Evolutionary conservation across 495 filamentous ascomycete species (phyloP), one percentile per base, ranked within the genome.

Genomic region (Penicillium diatomitis): DNA sequence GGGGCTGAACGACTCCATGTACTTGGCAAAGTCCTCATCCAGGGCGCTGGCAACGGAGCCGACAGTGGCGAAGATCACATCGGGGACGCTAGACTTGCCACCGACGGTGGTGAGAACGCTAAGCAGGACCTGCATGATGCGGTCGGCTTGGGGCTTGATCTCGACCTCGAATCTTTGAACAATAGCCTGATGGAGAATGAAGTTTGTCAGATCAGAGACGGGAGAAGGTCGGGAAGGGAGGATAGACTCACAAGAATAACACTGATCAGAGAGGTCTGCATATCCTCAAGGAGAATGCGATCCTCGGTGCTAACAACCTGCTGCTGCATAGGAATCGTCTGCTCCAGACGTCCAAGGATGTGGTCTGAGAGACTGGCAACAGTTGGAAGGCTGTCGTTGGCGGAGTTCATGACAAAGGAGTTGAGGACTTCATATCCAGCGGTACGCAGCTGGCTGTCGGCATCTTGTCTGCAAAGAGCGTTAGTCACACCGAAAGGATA

Each of bases 391-490:
- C 84, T 92, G 56, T 95, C 89, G 46, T 84, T 84, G 11, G 90
- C 94, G 52, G 90, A 78, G 63, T 89, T 92, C 48, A 83, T 82
- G 42, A 97, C 87, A 58, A 96, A 97, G 0, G 87, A 82, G 68
- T 90, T 95, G 33, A 98, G 77, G 38, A 98, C 92, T 65, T 98
- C 92, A 56, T 98, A 98, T n/a, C 91, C 90, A 41, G 92, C 94
- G 52, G 92, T 97, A 45, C 92, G 86, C n/a, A 97, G 83, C 59
- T 90, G 80, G 53, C 88, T 88, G 56, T 98, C 94, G n/a, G 81
- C 77, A 63, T 89, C 88, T 54, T 76, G 68, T 57, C 79, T 81
- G 48, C 45, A 41, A 30, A 20, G 54, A 44, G 36, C 10, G 44
- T 60, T 43, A 43, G 29, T 11, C 20, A 20, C 20, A 20, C 20